Evolutionary conservation across 768 basidiomycete species (phyloP), one percentile per base, ranked within the genome.

Genomic region (Phanerodontia chrysosporium): DNA sequence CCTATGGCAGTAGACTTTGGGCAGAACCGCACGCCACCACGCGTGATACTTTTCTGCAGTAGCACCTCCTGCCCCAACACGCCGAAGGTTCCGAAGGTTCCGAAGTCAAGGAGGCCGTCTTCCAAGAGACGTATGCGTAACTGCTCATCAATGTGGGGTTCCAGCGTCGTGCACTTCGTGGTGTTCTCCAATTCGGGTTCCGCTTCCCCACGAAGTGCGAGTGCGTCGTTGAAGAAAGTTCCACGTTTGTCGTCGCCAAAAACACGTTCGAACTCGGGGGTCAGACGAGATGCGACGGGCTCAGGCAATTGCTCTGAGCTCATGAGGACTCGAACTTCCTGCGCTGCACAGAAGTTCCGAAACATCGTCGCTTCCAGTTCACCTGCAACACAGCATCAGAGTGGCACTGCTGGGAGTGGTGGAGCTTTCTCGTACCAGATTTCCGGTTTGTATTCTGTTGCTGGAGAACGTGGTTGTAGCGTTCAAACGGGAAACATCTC

Each of bases 401-500:
- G 6, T 5, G 45, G 4, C 5, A 25, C 10, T 7, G 29, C 10
- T 10, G 48, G 3, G n/a, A 29, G 30, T 18, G 24, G 5, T 12
- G 14, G 42, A 14, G 14, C 4, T 27, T 42, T 45, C 51, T 32
- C 18, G n/a, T n/a, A 66, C 72, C 69, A 25, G 55, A 10, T 25
- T 62, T 65, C 2, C 51, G 45, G 52, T 75, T 72, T 2, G 66
- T 69, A 22, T 68, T 65, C 12, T 65, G 32, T 2, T 58, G 45
- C 44, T 70, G 70, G 5, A 73, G 53, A 4, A 65, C 51, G 13
- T 60, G 54, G 49, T 72, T 74, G 36, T 68, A 69, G 18, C 68
- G 62, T 51, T 76, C 68, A 45, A 71, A 75, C 13, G 67, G 65
- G 32, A 65, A 65, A 7, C 65, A 62, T 59, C 69, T 53, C 62